Conservation (phyloP, 2,329 filamentous ascomycete genomes). For the Botrytis pseudocinerea region DNA sequence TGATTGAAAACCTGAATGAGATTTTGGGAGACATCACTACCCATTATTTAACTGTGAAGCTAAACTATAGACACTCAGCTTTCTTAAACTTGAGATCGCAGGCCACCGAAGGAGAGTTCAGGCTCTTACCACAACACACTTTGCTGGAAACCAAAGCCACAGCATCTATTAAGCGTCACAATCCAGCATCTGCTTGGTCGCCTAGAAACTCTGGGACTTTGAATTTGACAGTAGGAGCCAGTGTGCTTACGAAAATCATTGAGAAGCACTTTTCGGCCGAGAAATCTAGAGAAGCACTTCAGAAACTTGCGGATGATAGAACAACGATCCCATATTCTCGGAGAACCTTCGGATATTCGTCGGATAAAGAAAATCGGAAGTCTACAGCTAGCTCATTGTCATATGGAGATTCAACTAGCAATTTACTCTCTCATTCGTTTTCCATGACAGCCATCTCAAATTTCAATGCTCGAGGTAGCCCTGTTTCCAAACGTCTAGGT, state of each 20-base stretch:
- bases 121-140: constrained; percentile 48
- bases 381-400: background rate
- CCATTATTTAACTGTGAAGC: constrained; percentile 53
- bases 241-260: constrained; percentile 35
- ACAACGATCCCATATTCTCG: constrained; percentile 24
- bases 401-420: background rate
- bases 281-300: constrained; percentile 31
- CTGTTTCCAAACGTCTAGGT: background rate
- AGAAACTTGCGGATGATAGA: constrained; percentile 30
- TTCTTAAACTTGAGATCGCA: constrained; percentile 42
- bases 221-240: constrained; percentile 35
- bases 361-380: constrained; percentile 20
- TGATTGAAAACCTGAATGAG: constrained; percentile 60
- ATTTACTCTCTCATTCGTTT: constrained; percentile 13
- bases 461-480: constrained; percentile 1
- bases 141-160: constrained; percentile 54
- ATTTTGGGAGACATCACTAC: constrained; percentile 53
- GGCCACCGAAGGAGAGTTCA: constrained; percentile 35
- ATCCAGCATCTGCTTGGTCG: constrained; percentile 54
- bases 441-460: constrained; percentile 21
- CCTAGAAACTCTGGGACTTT: constrained; percentile 44
- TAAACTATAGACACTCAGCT: constrained; percentile 58
- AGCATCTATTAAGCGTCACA: constrained; percentile 52
- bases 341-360: constrained; percentile 17
- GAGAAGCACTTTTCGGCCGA: constrained; percentile 33